Base-by-base conservation (phyloP, 768 basidiomycete genomes). In the Zangia roseola region DNA sequence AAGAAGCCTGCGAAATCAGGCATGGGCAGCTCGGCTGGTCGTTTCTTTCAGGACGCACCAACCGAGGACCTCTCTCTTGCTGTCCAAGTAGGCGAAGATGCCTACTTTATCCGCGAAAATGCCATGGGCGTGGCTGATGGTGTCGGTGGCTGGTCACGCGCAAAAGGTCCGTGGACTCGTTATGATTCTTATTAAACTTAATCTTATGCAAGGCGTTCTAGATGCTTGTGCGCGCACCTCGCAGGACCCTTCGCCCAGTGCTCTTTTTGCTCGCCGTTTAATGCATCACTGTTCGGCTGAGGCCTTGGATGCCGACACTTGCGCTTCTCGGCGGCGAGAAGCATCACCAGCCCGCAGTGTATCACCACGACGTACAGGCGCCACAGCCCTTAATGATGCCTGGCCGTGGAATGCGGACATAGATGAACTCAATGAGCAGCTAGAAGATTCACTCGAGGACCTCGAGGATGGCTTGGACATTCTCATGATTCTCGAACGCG, bases 41-140 rank as follows among this genome's bases (percentile, higher is more conserved):
- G 49, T 57, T 67, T 50, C 36, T 69, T 45, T 45, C 64, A 59
- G 50, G 54, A 71, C 16, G 42, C 38, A 12, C 65, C 70, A 10
- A 37, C 64, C 3, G 66, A 71, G 21, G 67, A 65, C 6, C 69
- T 74, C 37, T 64, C 65, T 30, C 75, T 86, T 12, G 77, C 88
- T 0, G 83, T 87, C 0, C 87, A 91, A 61, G 84, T 97, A 10
- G 94, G 94, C 34, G 94, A 97, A 65, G 94, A 97, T 61, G 90
- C 93, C 5, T 95, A 93, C 61, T 91, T 91, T 53, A 70, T 91
- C 6, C 73, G 81, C 6, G 79, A 84, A 49, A 88, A 93, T 61
- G 89, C 91, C 6, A 85, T 98, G 75, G 94, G 94, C 16, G 86
- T 98, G 9, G 91, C 94, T 4, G 94, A 97, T 63, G 94, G 94